phyloP scores from a whole-genome alignment of 176 grass and related monocot species.

The Pharus latifolius region DNA sequence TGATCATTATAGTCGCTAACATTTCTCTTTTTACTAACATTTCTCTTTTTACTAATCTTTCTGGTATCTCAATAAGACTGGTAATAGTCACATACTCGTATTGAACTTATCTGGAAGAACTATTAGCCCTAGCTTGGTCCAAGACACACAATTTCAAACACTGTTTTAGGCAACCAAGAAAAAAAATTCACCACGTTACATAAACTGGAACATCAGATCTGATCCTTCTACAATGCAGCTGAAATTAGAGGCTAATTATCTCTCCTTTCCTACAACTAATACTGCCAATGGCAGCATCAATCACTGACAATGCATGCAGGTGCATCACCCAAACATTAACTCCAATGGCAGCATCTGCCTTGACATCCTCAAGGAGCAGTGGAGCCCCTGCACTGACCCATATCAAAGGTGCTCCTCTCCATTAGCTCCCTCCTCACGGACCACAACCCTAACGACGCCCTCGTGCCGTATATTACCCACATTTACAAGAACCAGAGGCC shows the following conservation, averaged over 20 bases:
- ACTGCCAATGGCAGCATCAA: neutral
- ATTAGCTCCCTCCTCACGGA: slow-evolving; percentile 26
- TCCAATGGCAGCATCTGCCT: slow-evolving; percentile 31
- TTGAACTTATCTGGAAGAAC: no score
- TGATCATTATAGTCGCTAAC: no score
- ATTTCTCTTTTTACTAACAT: no score
- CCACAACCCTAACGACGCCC: slow-evolving; percentile 24
- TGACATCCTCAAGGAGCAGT: slow-evolving; percentile 32
- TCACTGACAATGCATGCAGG: neutral
- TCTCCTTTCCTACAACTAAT: neutral
- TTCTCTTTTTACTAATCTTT: no score
- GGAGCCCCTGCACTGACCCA: slow-evolving; percentile 31
- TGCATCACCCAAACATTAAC: slow-evolving; percentile 31
- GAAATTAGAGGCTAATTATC: neutral
- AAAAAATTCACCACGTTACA: no score
- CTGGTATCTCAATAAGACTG: no score
- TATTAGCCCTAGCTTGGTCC: no score
- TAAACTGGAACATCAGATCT: neutral
- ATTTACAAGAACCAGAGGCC: no score
- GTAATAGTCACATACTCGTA: no score
- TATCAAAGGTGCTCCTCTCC: slow-evolving; percentile 25
- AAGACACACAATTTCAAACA: no score
- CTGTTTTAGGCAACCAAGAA: no score
- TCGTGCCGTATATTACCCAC: slow-evolving; percentile 23
- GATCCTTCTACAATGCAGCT: neutral